phyloP scores from a whole-genome alignment of 345 rosid species.

The Lagerstroemia speciosa region DNA sequence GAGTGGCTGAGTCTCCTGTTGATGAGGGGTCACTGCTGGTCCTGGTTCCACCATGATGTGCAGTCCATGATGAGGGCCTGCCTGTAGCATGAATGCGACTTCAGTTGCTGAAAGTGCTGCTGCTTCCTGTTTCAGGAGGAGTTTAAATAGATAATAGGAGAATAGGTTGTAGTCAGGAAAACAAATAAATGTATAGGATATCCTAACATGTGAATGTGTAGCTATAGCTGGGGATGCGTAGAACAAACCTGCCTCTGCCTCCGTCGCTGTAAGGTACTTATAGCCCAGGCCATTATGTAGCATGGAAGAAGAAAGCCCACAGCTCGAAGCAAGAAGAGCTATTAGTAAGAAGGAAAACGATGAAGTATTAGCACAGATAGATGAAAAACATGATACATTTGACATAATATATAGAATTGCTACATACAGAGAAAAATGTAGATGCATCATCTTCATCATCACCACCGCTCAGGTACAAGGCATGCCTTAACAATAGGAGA shows the following conservation, averaged over 20 bases:
- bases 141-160: background rate
- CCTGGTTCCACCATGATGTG: slow-evolving; percentile 67
- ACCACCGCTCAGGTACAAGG: slow-evolving; percentile 57
- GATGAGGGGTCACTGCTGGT: slow-evolving; percentile 32
- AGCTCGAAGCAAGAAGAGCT: slow-evolving; percentile 94
- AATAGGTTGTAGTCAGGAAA: background rate
- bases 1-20: slow-evolving; percentile 27
- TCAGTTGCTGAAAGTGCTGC: slow-evolving; percentile 83
- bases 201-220: background rate
- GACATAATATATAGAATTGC: background rate
- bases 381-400: background rate
- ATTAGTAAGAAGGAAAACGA: slow-evolving; percentile 7
- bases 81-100: slow-evolving; percentile 83
- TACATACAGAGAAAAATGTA: slow-evolving; percentile 76
- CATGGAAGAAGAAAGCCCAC: slow-evolving; percentile 96
- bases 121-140: slow-evolving; percentile 56
- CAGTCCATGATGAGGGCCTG: slow-evolving; percentile 65
- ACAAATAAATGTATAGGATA: background rate
- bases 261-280: slow-evolving; percentile 82
- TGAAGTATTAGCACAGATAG: background rate
- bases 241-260: slow-evolving; percentile 79
- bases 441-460: slow-evolving; percentile 75
- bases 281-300: slow-evolving; percentile 99
- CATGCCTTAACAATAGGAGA: slow-evolving; percentile 84
- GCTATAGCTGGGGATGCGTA: background rate